Base-by-base conservation (phyloP, 2,329 filamentous ascomycete genomes). In the Blumeria hordei region DNA sequence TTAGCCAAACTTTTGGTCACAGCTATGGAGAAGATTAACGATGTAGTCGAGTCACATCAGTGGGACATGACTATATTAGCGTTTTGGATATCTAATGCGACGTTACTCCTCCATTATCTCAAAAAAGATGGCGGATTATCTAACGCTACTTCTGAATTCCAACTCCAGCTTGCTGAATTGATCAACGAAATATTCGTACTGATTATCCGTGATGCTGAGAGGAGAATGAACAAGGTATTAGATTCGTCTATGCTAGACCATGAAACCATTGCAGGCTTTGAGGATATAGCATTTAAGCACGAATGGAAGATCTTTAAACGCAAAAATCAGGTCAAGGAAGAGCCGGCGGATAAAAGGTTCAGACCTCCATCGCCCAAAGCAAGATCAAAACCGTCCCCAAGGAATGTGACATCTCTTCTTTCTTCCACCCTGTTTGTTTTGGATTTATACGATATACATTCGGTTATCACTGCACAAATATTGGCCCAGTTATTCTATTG, bases 11-110 rank as follows among this genome's bases (percentile, higher is more conserved):
- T 96, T 32, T 76, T 98, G 14, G 74, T 85, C 32, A 82, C 83
- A 37, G 87, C 92, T 39, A 94, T 94, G 76, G 87, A 94, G 64
- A 92, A 90, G 68, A 96, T 98, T 63, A 96, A 96, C 65, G 83
- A 88, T 57, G 87, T 95, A 34, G 88, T 98, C n/a, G 92, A 96
- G 68, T 78, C 78, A 58, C 81, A 90, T 64, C 92, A 98, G 65
- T 96, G 92, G 92, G 92, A 98, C 65, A 98, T 98, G 92, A 98
- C 92, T 0, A 94, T 98, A 60, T 72, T 98, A 39, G 92, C 92
- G 2, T 98, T 98, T 65, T 98, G 92, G 92, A 88, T 95, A 64
- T 96, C 92, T 1, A 98, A 98, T 67, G 88, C 87, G 8, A 98
- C 92, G 0, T 71, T 98, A 41, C 71, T 98, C n/a, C 72, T 96